Evolutionary conservation across 495 filamentous ascomycete species (phyloP).

Genomic region (Lophiotrema nucula): DNA sequence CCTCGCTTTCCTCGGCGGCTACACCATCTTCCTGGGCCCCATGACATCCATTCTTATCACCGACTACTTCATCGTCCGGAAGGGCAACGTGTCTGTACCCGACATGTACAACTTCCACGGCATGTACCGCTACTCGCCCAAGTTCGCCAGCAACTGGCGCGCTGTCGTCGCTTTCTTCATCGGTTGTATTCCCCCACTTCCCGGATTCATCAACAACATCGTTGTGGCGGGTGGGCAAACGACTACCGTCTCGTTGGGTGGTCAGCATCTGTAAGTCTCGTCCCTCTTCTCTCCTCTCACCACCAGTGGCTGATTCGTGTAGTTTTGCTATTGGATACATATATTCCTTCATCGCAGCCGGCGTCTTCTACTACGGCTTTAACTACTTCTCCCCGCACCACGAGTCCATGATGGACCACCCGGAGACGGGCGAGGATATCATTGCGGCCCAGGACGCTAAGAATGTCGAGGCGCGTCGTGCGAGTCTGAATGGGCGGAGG

Average conservation of each 20-base stretch:
- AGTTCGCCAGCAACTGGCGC: constrained; percentile 18
- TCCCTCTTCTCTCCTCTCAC: neutral
- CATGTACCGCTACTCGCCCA: constrained; percentile 23
- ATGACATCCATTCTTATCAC: constrained; percentile 20
- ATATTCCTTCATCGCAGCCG: constrained; percentile 18
- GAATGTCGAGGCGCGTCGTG: constrained; percentile 11
- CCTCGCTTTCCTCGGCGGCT: constrained; percentile 24
- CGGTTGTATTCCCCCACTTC: constrained; percentile 20
- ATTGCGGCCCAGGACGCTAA: constrained; percentile 28
- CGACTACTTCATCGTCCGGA: constrained; percentile 21
- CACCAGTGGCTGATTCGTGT: neutral
- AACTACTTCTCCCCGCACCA: constrained; percentile 13
- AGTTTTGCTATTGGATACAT: constrained; percentile 31
- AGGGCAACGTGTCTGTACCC: constrained; percentile 18
- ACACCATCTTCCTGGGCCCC: constrained; percentile 23
- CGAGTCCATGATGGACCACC: constrained; percentile 21
- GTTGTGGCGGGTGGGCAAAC: constrained; percentile 6
- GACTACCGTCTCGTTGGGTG: constrained; percentile 8
- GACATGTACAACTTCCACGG: constrained; percentile 24
- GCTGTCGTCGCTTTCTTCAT: constrained; percentile 21
- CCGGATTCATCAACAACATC: constrained; percentile 22
- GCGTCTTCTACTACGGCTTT: constrained; percentile 21
- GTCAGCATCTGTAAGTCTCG: constrained; percentile 16
- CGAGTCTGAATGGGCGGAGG: constrained; percentile 1
- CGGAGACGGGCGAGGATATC: constrained; percentile 32